Conservation (phyloP, 78 protist genomes). For the Andalucia godoyi region DNA sequence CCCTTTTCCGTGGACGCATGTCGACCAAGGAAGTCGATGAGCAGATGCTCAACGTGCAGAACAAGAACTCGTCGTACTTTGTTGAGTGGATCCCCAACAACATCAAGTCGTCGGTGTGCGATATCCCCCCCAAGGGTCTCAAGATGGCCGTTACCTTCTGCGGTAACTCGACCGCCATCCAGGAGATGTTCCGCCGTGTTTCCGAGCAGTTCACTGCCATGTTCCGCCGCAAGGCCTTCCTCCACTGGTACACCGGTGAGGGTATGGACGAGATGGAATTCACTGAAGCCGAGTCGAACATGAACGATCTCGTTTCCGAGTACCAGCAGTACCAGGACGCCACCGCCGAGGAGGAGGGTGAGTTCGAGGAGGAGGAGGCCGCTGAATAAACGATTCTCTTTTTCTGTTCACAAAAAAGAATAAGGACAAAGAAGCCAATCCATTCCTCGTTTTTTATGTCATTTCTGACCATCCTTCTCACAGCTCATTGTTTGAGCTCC, state of each 20-base stretch:
- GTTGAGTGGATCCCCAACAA: slow-evolving; percentile 81
- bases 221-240: slow-evolving; percentile 36
- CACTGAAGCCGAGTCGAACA: slow-evolving; percentile 64
- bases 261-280: slow-evolving; percentile 74
- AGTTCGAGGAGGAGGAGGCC: slow-evolving; percentile 22
- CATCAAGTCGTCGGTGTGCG: slow-evolving; percentile 54
- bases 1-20: slow-evolving; percentile 72
- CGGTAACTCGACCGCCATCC: slow-evolving; percentile 32
- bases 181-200: slow-evolving; percentile 30
- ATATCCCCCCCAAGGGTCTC: slow-evolving; percentile 23
- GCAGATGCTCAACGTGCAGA: slow-evolving; percentile 63
- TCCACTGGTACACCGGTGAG: slow-evolving; percentile 36
- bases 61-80: slow-evolving; percentile 61
- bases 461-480: too few species aligned
- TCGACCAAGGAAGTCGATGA: slow-evolving; percentile 69
- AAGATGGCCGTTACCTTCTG: slow-evolving; percentile 32
- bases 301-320: slow-evolving; percentile 57
- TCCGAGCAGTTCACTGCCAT: slow-evolving; percentile 23
- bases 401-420: too few species aligned
- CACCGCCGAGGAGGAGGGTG: slow-evolving; percentile 26
- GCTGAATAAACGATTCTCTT: not conserved
- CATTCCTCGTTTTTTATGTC: too few species aligned
- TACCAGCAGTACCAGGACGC: slow-evolving; percentile 70
- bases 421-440: too few species aligned
- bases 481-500: too few species aligned